A percentile compares a stretch with the other conserved stretches of the same genome.
These are phyloP conservation scores for Penstemon davidsonii DNA, from an alignment of 257 asterid genomes.

Conservation along the genomic window DNA sequence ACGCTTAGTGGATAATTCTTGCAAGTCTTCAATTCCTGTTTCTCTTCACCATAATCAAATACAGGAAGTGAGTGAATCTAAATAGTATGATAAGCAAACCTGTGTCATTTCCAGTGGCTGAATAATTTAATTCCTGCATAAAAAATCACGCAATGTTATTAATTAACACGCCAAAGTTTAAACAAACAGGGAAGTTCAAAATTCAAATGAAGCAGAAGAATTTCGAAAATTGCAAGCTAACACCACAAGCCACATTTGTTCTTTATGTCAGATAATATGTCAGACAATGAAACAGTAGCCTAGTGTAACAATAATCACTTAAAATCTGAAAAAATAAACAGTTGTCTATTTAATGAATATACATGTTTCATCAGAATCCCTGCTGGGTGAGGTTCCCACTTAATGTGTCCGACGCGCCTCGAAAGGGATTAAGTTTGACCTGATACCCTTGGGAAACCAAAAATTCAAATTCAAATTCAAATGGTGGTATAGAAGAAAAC, in stretches of 20 bases:
- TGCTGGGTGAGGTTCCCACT: too few species aligned
- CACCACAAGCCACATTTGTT: background rate
- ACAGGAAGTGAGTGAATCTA: conserved; percentile 10
- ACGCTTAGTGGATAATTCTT: background rate
- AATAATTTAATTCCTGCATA: conserved; percentile 59
- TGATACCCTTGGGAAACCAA: too few species aligned
- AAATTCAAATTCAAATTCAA: conserved; percentile 4
- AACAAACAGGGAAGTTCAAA: background rate
- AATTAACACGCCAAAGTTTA: background rate
- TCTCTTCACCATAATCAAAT: background rate
- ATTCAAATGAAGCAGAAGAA: background rate
- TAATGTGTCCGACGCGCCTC: too few species aligned
- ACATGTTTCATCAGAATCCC: background rate
- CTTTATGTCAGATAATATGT: background rate
- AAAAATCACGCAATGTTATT: conserved; percentile 18
- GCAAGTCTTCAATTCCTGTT: conserved; percentile 1
- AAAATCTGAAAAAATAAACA: too few species aligned
- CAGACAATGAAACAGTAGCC: background rate
- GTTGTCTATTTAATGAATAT: background rate
- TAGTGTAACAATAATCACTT: background rate
- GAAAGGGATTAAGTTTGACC: too few species aligned
- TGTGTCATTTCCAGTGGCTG: conserved; percentile 62
- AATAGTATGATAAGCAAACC: conserved; percentile 43
- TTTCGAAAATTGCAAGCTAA: background rate
- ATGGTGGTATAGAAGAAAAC: background rate